These are phyloP conservation scores for Backusella macrospora DNA, from an alignment of 192 early-diverging fungal species.

Conservation along the genomic window DNA sequence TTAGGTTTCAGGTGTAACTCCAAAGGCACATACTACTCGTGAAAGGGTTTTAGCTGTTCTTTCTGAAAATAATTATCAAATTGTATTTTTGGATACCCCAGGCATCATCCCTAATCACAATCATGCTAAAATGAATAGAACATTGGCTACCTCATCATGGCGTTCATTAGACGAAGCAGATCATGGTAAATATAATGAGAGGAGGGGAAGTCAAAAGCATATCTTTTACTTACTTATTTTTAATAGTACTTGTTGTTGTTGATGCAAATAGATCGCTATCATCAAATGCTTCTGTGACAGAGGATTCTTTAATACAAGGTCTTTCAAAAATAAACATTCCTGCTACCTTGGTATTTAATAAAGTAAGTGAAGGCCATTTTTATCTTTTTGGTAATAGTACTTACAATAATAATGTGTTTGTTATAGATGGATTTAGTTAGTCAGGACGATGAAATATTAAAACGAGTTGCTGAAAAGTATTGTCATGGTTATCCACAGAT, in stretches of 20 bases:
- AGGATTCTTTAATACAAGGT: conserved; percentile 51
- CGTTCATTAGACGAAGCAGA: conserved; percentile 58
- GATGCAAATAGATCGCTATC: conserved; percentile 50
- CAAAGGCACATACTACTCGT: conserved; percentile 73
- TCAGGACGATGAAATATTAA: conserved; percentile 24
- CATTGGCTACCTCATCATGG: conserved; percentile 61
- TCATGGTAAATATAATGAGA: conserved; percentile 38
- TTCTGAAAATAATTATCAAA: conserved; percentile 61
- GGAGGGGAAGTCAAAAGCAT: not conserved
- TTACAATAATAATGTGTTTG: not conserved
- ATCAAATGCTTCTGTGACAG: conserved; percentile 34
- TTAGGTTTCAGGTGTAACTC: conserved; percentile 67
- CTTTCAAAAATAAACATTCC: conserved; percentile 47
- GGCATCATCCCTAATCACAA: conserved; percentile 54
- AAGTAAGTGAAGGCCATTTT: conserved; percentile 38
- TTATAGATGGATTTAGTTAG: conserved; percentile 52
- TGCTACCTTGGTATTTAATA: conserved; percentile 59
- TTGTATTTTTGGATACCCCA: conserved; percentile 68
- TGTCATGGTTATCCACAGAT: conserved; percentile 42
- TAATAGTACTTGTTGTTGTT: conserved; percentile 52
- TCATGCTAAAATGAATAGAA: conserved; percentile 48
- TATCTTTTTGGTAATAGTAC: not conserved
- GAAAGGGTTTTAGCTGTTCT: conserved; percentile 62
- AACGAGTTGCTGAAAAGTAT: conserved; percentile 41
- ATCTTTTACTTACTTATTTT: not conserved